Conservation (phyloP, 805 yeast species). For the Ogataea neopini region DNA sequence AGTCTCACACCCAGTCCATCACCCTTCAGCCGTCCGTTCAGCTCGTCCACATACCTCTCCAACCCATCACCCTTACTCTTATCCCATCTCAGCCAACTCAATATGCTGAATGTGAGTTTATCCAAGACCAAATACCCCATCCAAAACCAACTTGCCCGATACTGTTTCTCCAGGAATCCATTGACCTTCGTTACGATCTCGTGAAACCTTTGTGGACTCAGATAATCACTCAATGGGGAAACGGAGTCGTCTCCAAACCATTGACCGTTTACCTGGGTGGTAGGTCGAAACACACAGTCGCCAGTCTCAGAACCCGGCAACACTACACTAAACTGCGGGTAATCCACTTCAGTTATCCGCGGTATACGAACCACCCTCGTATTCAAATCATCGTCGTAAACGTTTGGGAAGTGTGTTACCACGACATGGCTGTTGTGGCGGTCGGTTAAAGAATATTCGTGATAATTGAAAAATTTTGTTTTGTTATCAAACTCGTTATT, state of each 20-base stretch:
- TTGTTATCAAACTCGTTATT: not conserved
- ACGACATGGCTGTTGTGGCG: constrained; percentile 41
- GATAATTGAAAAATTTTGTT: constrained; percentile 61
- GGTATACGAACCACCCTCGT: constrained; percentile 71
- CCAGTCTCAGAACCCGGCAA: constrained; percentile 56
- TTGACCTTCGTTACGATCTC: constrained; percentile 49
- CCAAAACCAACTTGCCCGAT: constrained; percentile 39
- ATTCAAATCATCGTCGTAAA: constrained; percentile 37
- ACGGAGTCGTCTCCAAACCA: constrained; percentile 54
- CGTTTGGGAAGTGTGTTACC: constrained; percentile 68
- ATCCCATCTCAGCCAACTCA: constrained; percentile 38
- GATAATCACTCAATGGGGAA: constrained; percentile 47
- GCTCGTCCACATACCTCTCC: constrained; percentile 41
- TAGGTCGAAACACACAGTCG: constrained; percentile 34
- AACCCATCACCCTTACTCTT: constrained; percentile 38
- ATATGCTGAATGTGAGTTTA: constrained; percentile 41
- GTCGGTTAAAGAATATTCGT: constrained; percentile 45
- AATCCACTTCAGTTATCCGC: constrained; percentile 42
- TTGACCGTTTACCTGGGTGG: constrained; percentile 42
- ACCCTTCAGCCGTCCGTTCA: constrained; percentile 32
- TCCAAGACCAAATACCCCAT: constrained; percentile 44
- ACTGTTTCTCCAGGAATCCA: constrained; percentile 39
- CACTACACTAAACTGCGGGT: constrained; percentile 56
- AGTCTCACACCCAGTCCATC: constrained; percentile 36
- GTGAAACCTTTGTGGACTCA: constrained; percentile 41